Evolutionary conservation across 345 rosid species (phyloP), one percentile per base, ranked within the genome.

Genomic region (Brassica nigra): DNA sequence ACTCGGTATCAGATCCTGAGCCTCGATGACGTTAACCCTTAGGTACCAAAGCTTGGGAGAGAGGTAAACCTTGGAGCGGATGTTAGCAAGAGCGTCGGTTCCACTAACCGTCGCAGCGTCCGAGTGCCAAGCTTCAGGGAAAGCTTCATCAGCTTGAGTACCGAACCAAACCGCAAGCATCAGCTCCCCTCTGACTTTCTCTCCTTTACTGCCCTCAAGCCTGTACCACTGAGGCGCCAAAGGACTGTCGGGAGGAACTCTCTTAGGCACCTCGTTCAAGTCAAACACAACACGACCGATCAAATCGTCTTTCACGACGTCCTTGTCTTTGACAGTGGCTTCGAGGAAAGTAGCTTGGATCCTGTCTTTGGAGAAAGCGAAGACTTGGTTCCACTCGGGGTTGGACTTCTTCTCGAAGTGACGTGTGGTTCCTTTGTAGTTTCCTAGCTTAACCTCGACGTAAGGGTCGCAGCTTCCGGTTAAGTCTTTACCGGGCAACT

Each of bases 81-180:
- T 87, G 81, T 92, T 92, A 0, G 95, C 91, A 55, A 94, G 88
- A 58, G 88, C 89, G 64, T 94, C 98, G 12, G 82, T 73, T 23
- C 97, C 97, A 74, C 89, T 88, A 39, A 94, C 90, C 3, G 93
- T 79, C 6, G 96, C 97, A 2, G 98, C 97, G 88, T 94, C 98
- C 0, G 98, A 94, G 73, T 94, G 97, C 96, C 98, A 94, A 4
- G 97, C 97, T 66, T 94, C 98, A 33, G 97, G 96, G 80, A 94
- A 94, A n/a, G 97, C 97, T 80, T 94, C 98, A 78, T 94, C 98
- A 4, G 98, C 97, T 80, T 92, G 97, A 44, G 96, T 94, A 62
- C 98, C 98, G 89, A 90, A 90, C 98, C 98, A 94, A 66, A 94
- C 98, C 33, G 97, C 98, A 57, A 94, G 58, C 97, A 94, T 94